Percentiles rank a stretch among this genome's conserved stretches.
These are phyloP conservation scores for Stagonosporopsis tanaceti DNA, from an alignment of 2,329 filamentous ascomycete species.

Conservation along the genomic window DNA sequence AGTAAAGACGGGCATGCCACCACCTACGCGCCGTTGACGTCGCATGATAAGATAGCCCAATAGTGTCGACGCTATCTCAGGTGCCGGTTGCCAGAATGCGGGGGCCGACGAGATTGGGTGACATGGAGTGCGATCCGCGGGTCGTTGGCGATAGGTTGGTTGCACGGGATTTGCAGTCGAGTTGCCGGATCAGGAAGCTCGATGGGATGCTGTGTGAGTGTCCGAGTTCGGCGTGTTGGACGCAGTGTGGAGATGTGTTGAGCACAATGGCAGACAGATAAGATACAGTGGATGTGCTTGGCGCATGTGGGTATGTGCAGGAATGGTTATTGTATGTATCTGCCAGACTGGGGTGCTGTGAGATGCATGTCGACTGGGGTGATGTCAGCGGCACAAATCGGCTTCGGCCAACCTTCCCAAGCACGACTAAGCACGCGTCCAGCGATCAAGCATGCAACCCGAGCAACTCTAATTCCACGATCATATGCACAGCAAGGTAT, in stretches of 20 bases:
- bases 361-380: neutral
- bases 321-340: neutral
- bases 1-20: constrained; percentile 16
- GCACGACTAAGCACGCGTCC: constrained; percentile 17
- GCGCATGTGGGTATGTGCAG: neutral
- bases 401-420: neutral
- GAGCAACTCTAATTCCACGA: constrained; percentile 25
- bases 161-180: constrained; percentile 23
- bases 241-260: neutral
- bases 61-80: constrained; percentile 16
- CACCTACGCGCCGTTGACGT: constrained; percentile 23
- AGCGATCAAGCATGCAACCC: constrained; percentile 22
- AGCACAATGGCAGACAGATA: neutral
- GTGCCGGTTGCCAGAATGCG: constrained; percentile 20
- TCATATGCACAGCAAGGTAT: neutral
- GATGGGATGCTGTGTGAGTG: neutral
- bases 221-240: constrained; percentile 9
- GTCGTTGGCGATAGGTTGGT: constrained; percentile 23
- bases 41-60: constrained; percentile 29
- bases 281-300: neutral
- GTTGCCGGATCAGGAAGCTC: constrained; percentile 36
- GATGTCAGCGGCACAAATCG: constrained; percentile 18
- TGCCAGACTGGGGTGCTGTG: neutral
- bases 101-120: constrained; percentile 19
- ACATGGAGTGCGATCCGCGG: constrained; percentile 19